Conservation (phyloP, 441 rosid genomes). For the Populus hybrid region DNA sequence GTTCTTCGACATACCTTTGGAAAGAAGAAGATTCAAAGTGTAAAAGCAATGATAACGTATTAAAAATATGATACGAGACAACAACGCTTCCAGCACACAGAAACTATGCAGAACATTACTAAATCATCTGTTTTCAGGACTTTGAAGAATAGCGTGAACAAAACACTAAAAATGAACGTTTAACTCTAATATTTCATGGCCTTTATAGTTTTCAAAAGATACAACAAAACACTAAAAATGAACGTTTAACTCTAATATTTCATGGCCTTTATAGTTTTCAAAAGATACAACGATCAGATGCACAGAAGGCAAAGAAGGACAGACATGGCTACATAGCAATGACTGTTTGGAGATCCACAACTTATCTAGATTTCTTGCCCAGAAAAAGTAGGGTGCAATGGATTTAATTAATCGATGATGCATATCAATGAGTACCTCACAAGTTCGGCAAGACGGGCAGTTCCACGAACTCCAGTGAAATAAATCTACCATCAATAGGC, state of each 20-base stretch:
- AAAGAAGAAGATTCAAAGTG: constrained; percentile 13
- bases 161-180: neutral
- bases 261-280: too few species aligned
- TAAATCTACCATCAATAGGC: constrained; percentile 52
- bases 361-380: neutral
- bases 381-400: neutral
- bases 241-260: too few species aligned
- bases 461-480: constrained; percentile 98
- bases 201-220: constrained; percentile 1
- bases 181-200: neutral
- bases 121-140: neutral
- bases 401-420: neutral
- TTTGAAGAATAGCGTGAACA: neutral
- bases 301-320: neutral
- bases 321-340: neutral
- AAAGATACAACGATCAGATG: too few species aligned
- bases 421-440: constrained; percentile 58
- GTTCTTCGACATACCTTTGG: constrained; percentile 76
- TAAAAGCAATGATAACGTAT: constrained; percentile 7
- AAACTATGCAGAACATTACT: neutral
- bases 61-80: neutral
- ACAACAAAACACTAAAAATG: too few species aligned
- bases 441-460: constrained; percentile 86
- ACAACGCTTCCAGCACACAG: neutral
- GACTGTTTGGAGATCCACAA: neutral